Evolutionary conservation across 164 flowering plant genomes (phyloP).

Genomic region (Taxillus chinensis): DNA sequence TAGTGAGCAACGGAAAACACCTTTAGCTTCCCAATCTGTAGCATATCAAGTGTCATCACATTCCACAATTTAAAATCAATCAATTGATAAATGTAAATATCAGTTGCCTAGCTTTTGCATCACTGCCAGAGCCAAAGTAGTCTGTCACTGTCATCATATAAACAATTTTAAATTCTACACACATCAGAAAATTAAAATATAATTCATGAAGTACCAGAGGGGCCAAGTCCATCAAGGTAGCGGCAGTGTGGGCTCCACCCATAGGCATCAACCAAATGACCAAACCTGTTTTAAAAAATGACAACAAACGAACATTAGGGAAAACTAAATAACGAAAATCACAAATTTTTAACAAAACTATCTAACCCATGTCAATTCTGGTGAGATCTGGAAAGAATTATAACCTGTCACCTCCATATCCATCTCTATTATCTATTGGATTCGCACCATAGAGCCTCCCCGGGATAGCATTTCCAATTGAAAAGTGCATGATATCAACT

Average conservation of each 20-base stretch:
- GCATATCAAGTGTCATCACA: background rate
- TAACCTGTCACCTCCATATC: slow-evolving; percentile 76
- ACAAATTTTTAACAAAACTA: background rate
- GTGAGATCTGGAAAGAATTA: background rate
- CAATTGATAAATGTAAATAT: background rate
- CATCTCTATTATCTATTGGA: slow-evolving; percentile 30
- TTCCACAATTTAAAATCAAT: background rate
- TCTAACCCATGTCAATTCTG: background rate
- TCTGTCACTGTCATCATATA: background rate
- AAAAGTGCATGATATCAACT: slow-evolving; percentile 67
- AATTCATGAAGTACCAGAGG: slow-evolving; percentile 55
- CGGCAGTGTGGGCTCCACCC: slow-evolving; percentile 94
- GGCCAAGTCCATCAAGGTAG: slow-evolving; percentile 71
- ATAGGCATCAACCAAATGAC: slow-evolving; percentile 86
- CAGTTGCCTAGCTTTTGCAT: background rate
- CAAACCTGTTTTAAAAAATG: slow-evolving; percentile 40
- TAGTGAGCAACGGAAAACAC: too few relatives aligned
- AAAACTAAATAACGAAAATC: background rate
- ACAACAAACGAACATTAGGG: too few relatives aligned
- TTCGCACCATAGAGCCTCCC: slow-evolving; percentile 61
- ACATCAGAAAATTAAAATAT: background rate
- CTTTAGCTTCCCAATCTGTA: background rate
- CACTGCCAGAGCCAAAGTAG: background rate
- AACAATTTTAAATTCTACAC: background rate
- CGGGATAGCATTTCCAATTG: slow-evolving; percentile 56